These are phyloP conservation scores for Sambucus nigra DNA, from an alignment of 129 eudicot species.

Conservation along the genomic window DNA sequence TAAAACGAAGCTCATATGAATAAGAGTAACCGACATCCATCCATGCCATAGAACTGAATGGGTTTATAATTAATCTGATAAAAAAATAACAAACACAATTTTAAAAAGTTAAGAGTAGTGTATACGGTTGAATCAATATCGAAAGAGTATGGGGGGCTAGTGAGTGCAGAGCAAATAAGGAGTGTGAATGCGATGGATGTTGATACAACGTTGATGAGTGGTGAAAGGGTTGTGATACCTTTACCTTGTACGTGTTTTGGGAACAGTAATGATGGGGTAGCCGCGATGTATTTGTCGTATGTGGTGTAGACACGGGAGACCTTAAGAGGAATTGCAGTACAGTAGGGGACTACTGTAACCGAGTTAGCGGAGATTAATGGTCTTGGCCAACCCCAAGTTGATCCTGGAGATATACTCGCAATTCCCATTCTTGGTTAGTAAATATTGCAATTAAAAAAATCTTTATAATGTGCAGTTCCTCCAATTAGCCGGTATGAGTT, in stretches of 20 bases:
- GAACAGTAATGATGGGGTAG: neutral
- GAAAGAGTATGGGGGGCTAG: slow-evolving; percentile 1
- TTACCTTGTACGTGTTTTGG: slow-evolving; percentile 5
- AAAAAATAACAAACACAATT: too few species aligned
- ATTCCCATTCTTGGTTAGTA: slow-evolving; percentile 3
- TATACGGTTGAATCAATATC: slow-evolving; percentile 4
- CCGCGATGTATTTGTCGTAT: slow-evolving; percentile 7
- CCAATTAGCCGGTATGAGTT: too few species aligned
- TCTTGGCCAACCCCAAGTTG: neutral
- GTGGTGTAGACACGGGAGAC: slow-evolving; percentile 1
- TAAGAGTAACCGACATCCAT: too few species aligned
- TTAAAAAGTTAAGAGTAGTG: too few species aligned
- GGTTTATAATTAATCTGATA: too few species aligned
- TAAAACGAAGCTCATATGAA: too few species aligned
- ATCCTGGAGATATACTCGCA: slow-evolving; percentile 7
- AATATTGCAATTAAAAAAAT: too few species aligned
- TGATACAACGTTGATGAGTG: neutral
- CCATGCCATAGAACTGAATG: too few species aligned
- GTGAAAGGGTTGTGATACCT: slow-evolving; percentile 1
- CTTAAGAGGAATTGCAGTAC: neutral
- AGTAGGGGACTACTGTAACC: neutral
- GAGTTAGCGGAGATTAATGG: slow-evolving; percentile 3
- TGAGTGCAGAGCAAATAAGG: neutral
- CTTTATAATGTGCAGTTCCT: too few species aligned
- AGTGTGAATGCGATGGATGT: neutral